These are phyloP conservation scores for Aspergillus sclerotiicarbonarius DNA, from an alignment of 495 filamentous ascomycete genomes.

Conservation along the genomic window DNA sequence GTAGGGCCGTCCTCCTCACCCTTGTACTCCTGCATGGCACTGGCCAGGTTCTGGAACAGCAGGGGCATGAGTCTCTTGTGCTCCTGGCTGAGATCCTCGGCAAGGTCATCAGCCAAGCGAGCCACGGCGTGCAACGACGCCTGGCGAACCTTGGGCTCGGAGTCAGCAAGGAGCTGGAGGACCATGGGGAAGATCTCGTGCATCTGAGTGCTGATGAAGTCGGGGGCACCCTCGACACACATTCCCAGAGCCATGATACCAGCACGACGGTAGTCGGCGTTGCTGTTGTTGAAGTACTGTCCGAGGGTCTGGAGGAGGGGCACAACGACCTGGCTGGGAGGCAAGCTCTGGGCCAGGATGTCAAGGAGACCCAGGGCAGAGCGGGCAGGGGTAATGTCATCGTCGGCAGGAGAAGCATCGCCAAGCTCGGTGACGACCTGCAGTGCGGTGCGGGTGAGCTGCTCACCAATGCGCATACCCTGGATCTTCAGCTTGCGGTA, in stretches of 20 bases:
- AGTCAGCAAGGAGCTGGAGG: conserved; percentile 79
- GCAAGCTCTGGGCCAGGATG: conserved; percentile 79
- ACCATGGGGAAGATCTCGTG: conserved; percentile 82
- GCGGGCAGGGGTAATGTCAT: conserved; percentile 84
- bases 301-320: conserved; percentile 83
- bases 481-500: conserved; percentile 97
- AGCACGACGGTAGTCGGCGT: conserved; percentile 80
- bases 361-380: conserved; percentile 88
- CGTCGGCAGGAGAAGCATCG: conserved; percentile 66
- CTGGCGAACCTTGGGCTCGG: conserved; percentile 76
- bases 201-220: conserved; percentile 90
- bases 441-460: conserved; percentile 80
- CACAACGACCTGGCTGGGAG: conserved; percentile 91
- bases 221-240: conserved; percentile 93
- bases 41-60: conserved; percentile 83
- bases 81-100: conserved; percentile 79
- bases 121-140: conserved; percentile 83
- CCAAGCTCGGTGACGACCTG: conserved; percentile 85
- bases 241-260: conserved; percentile 90
- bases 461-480: conserved; percentile 73
- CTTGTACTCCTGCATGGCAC: conserved; percentile 65
- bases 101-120: conserved; percentile 86
- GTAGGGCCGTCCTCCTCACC: conserved; percentile 59
- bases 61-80: conserved; percentile 80
- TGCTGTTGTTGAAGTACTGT: conserved; percentile 66